Percentiles rank a stretch among this genome's conserved stretches.
These are phyloP conservation scores for Clitopilus hobsonii DNA, from an alignment of 768 basidiomycete genomes.

Conservation along the genomic window DNA sequence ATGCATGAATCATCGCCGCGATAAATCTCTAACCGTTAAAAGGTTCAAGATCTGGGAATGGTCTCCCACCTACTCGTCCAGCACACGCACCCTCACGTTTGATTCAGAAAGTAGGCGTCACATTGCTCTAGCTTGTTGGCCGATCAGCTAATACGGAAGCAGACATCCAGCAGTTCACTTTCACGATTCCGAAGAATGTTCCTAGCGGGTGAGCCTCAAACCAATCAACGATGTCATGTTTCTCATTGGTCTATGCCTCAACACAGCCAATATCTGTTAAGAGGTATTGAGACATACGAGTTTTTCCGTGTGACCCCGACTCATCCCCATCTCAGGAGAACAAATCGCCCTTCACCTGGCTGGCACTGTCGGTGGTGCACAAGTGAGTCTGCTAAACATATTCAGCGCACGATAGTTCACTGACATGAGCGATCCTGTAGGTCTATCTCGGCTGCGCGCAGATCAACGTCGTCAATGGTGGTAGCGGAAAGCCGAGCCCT, in stretches of 20 bases:
- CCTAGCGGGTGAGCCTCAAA: constrained; percentile 25
- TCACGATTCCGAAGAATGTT: constrained; percentile 26
- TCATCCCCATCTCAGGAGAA: constrained; percentile 15
- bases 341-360: constrained; percentile 32
- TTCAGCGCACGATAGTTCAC: neutral
- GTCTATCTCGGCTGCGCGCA: constrained; percentile 34
- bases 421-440: constrained; percentile 10
- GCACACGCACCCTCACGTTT: constrained; percentile 25
- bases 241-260: too few species aligned
- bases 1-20: neutral
- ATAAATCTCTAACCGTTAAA: neutral
- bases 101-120: constrained; percentile 20
- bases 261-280: constrained; percentile 23
- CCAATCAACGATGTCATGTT: too few species aligned
- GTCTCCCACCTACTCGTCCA: constrained; percentile 23
- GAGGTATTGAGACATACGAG: constrained; percentile 11
- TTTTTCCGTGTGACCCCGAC: neutral
- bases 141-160: neutral
- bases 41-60: constrained; percentile 42
- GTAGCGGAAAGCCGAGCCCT: constrained; percentile 24
- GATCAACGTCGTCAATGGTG: constrained; percentile 28
- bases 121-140: neutral
- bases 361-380: constrained; percentile 21
- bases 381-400: constrained; percentile 9
- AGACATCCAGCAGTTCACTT: constrained; percentile 26